A percentile compares a stretch with the other conserved stretches of the same genome.
These are phyloP conservation scores for Trichoderma gracile DNA, from an alignment of 2,329 filamentous ascomycete genomes.

Conservation along the genomic window DNA sequence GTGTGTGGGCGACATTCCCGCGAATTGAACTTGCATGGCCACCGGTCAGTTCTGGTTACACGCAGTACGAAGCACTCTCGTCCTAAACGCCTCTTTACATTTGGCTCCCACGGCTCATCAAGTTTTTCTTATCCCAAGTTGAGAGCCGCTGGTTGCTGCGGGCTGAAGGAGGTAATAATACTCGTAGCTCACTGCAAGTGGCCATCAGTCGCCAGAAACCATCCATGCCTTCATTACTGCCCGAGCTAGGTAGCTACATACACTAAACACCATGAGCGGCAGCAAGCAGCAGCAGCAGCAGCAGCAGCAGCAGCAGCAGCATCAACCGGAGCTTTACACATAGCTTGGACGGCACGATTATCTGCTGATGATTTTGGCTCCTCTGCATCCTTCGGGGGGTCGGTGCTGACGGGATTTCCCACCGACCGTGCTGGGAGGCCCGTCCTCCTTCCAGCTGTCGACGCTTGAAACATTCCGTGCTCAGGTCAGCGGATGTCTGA, in stretches of 20 bases:
- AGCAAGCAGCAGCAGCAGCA: no score
- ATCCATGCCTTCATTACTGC: no score
- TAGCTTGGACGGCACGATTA: no score
- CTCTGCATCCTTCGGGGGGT: constrained; percentile 17
- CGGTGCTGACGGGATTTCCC: constrained; percentile 8
- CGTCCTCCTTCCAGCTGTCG: not conserved
- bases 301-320: no score
- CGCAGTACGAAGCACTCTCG: no score
- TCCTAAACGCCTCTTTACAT: not conserved
- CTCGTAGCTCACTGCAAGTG: no score
- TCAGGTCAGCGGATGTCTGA: constrained; percentile 22
- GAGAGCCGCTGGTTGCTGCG: not conserved
- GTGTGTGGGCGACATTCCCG: constrained; percentile 23
- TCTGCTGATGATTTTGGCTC: constrained; percentile 12
- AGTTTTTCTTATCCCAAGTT: not conserved
- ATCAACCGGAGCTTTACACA: no score
- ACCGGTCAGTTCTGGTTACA: constrained; percentile 23
- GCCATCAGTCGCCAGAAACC: no score
- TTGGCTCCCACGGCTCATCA: constrained; percentile 12
- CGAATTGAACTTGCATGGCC: constrained; percentile 17
- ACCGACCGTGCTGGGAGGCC: not conserved
- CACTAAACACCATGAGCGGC: no score
- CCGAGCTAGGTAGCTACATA: no score
- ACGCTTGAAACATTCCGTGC: constrained; percentile 25
- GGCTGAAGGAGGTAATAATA: no score